Evolutionary conservation across 2,329 filamentous ascomycete genomes (phyloP).

Genomic region (Mollisia scopiformis): DNA sequence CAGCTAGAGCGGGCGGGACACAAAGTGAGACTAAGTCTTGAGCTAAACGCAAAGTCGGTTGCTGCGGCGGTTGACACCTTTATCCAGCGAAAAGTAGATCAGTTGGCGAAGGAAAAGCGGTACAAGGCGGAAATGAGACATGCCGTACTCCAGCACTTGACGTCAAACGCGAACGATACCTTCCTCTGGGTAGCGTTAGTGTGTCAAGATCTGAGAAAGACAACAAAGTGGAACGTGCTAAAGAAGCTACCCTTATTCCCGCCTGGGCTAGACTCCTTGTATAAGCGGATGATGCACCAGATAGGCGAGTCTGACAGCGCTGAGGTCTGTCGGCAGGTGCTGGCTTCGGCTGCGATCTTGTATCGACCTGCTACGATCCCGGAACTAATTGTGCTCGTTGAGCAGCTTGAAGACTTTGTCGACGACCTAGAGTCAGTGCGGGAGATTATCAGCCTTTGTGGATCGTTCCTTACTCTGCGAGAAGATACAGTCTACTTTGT

Average conservation of each 20-base stretch:
- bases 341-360: slow-evolving; percentile 18
- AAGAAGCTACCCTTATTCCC: slow-evolving; percentile 29
- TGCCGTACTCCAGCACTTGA: not conserved
- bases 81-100: slow-evolving; percentile 39
- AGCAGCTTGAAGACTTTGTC: slow-evolving; percentile 15
- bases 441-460: slow-evolving; percentile 34
- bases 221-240: slow-evolving; percentile 19
- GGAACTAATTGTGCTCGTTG: slow-evolving; percentile 25
- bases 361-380: slow-evolving; percentile 11
- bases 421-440: slow-evolving; percentile 39
- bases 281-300: slow-evolving; percentile 31
- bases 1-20: slow-evolving; percentile 28
- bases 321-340: slow-evolving; percentile 24
- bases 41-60: slow-evolving; percentile 41
- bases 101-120: slow-evolving; percentile 26
- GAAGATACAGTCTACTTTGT: slow-evolving; percentile 32
- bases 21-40: slow-evolving; percentile 37
- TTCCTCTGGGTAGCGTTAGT: slow-evolving; percentile 50
- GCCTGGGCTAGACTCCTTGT: slow-evolving; percentile 29
- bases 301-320: slow-evolving; percentile 25
- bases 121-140: not conserved
- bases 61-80: slow-evolving; percentile 41
- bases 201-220: slow-evolving; percentile 27
- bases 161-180: slow-evolving; percentile 40
- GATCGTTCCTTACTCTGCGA: slow-evolving; percentile 37